phyloP scores from a whole-genome alignment of 345 rosid genomes.

The Dipteronia sinensis region DNA sequence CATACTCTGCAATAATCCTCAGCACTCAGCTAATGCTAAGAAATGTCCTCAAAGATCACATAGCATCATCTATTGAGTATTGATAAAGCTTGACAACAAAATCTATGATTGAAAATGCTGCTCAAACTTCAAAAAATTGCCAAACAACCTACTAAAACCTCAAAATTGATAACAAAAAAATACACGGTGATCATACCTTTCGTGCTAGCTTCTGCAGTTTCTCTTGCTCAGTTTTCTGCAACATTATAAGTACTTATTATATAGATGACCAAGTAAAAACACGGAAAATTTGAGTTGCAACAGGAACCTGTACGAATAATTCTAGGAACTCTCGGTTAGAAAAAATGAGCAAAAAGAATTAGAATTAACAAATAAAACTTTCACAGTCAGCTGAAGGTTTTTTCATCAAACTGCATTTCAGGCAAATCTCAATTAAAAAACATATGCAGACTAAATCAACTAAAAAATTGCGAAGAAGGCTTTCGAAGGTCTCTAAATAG shows the following conservation, averaged over 20 bases:
- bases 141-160: background rate
- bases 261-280: background rate
- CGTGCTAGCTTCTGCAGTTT: constrained; percentile 88
- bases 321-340: background rate
- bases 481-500: background rate
- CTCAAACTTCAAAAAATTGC: background rate
- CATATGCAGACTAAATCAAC: background rate
- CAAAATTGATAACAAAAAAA: constrained; percentile 3
- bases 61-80: background rate
- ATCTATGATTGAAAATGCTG: background rate
- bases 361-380: background rate
- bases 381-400: background rate
- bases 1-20: background rate
- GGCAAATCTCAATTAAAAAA: background rate
- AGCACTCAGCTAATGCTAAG: background rate
- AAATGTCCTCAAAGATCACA: background rate
- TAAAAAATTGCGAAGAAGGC: background rate
- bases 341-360: background rate
- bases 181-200: constrained; percentile 48
- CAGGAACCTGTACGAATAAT: background rate
- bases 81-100: background rate
- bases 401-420: background rate
- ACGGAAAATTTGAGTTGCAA: background rate
- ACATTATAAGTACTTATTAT: constrained; percentile 12
- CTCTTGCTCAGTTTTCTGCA: constrained; percentile 90